Percentiles rank a stretch among this genome's conserved stretches.
Conservation (phyloP, 305 asterid species). For the Fraxinus dipetala region DNA sequence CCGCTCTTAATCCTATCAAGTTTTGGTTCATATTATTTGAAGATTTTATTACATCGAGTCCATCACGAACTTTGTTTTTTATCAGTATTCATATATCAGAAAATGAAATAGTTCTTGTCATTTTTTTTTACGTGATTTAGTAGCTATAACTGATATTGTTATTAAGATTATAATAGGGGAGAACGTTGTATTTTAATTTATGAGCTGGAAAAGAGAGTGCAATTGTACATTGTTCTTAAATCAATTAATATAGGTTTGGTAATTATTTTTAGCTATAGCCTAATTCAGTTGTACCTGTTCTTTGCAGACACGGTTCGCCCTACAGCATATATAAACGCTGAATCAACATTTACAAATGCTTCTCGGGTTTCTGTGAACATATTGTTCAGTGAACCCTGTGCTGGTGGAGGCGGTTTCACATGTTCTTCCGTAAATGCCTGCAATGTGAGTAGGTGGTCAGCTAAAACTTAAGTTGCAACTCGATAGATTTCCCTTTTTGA, state of each 20-base stretch:
- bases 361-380: constrained; percentile 59
- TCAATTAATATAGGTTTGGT: neutral
- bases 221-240: neutral
- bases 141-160: neutral
- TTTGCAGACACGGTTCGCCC: constrained; percentile 74
- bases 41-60: neutral
- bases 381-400: constrained; percentile 72
- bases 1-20: constrained; percentile 15
- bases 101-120: neutral
- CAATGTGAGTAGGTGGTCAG: constrained; percentile 68
- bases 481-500: neutral
- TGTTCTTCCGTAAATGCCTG: constrained; percentile 70
- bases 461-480: constrained; percentile 10
- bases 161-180: neutral
- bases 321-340: constrained; percentile 57
- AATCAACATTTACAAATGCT: constrained; percentile 62
- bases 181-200: neutral
- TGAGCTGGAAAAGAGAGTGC: neutral
- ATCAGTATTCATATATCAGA: neutral
- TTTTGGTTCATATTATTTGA: neutral
- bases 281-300: constrained; percentile 13
- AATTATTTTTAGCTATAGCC: neutral
- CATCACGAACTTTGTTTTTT: neutral
- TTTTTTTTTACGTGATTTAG: neutral
- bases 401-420: constrained; percentile 59